phyloP scores from a whole-genome alignment of 805 yeast species.

The Cyberlindnera bimundalis region DNA sequence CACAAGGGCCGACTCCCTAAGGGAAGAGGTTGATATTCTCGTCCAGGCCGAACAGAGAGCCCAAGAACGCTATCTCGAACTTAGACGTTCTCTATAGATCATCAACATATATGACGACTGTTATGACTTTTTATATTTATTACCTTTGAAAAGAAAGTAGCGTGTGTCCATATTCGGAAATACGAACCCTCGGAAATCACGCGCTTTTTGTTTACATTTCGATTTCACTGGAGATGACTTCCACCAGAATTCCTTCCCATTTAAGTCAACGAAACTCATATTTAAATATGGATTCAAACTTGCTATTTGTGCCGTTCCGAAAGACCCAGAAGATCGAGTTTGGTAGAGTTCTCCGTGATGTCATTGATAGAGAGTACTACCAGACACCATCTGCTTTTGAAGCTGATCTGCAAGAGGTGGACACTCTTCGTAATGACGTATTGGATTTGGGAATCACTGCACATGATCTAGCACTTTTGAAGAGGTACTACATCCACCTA shows the following conservation, averaged over 20 bases:
- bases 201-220: constrained; percentile 4
- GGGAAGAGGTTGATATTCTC: constrained; percentile 24
- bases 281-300: constrained; percentile 31
- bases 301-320: constrained; percentile 50
- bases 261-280: neutral
- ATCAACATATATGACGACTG: neutral
- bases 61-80: constrained; percentile 21
- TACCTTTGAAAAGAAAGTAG: neutral
- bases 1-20: constrained; percentile 15
- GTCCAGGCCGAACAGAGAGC: constrained; percentile 24
- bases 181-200: constrained; percentile 2
- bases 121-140: too few relatives aligned
- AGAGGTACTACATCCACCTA: constrained; percentile 47
- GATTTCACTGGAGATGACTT: too few relatives aligned
- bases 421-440: constrained; percentile 41
- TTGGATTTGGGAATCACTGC: constrained; percentile 34
- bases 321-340: constrained; percentile 42
- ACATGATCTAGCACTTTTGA: constrained; percentile 36
- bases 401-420: constrained; percentile 41
- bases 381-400: constrained; percentile 42
- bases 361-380: constrained; percentile 46
- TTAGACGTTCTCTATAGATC: constrained; percentile 6
- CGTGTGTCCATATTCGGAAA: neutral
- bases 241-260: neutral
- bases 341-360: constrained; percentile 35